Conservation (phyloP, 2,329 filamentous ascomycete species). For the Elsinoe fawcettii region DNA sequence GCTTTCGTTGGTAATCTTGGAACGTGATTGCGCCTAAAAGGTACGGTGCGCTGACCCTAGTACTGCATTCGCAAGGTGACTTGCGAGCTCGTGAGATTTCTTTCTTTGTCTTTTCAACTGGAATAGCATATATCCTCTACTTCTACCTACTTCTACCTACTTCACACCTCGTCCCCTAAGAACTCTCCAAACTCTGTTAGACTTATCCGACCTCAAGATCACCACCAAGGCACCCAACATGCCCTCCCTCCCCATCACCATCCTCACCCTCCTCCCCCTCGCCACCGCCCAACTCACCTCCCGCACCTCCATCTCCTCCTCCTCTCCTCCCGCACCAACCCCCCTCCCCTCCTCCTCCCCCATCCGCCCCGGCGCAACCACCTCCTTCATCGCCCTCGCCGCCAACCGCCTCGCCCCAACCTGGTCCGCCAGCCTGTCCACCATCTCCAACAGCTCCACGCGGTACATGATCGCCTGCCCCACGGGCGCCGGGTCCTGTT, state of each 20-base stretch:
- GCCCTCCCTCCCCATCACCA: not conserved
- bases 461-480: not conserved
- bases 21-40: too few relatives aligned
- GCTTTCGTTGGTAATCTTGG: not conserved
- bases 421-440: not conserved
- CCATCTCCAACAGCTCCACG: not conserved
- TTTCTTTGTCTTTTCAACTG: too few relatives aligned
- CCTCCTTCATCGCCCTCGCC: not conserved
- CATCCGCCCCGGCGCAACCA: not conserved
- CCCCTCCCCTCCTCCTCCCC: not conserved
- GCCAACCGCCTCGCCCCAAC: not conserved
- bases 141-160: too few relatives aligned
- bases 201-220: not conserved
- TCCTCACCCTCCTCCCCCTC: not conserved
- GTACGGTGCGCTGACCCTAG: too few relatives aligned
- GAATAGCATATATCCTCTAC: too few relatives aligned
- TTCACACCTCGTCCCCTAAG: too few relatives aligned
- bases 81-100: too few relatives aligned
- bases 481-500: not conserved
- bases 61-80: too few relatives aligned
- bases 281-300: not conserved
- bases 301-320: not conserved
- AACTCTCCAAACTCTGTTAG: too few relatives aligned
- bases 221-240: not conserved
- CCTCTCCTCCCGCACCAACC: not conserved